phyloP scores from a whole-genome alignment of 169 alveolate species.

The Plasmodium sp. region DNA sequence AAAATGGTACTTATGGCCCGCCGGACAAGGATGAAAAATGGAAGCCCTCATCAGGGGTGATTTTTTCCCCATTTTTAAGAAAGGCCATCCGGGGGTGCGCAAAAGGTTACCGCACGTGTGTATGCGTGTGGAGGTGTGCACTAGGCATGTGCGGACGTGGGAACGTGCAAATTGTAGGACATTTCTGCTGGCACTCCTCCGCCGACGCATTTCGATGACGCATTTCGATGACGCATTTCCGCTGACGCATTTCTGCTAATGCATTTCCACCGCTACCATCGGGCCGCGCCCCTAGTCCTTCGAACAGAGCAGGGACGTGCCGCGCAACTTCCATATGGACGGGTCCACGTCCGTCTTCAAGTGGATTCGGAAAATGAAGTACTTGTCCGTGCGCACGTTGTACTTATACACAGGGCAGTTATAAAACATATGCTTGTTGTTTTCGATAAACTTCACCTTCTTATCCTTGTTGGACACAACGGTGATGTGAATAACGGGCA shows the following conservation, averaged over 20 bases:
- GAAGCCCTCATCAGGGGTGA: neutral
- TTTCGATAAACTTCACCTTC: slow-evolving; percentile 86
- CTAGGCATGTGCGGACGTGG: neutral
- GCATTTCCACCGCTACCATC: neutral
- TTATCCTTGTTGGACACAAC: slow-evolving; percentile 92
- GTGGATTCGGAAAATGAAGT: slow-evolving; percentile 92
- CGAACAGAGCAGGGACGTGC: slow-evolving; percentile 86
- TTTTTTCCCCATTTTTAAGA: neutral
- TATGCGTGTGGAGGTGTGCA: neutral
- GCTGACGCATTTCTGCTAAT: neutral
- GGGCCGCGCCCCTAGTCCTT: slow-evolving; percentile 68
- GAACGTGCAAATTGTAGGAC: neutral
- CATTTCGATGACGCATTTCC: no score
- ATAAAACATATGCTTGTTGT: slow-evolving; percentile 89
- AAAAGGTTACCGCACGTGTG: neutral
- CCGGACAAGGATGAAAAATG: neutral
- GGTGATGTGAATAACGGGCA: slow-evolving; percentile 92
- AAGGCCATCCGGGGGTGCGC: neutral
- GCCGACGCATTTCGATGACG: no score
- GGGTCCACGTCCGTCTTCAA: slow-evolving; percentile 90
- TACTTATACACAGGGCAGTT: slow-evolving; percentile 96
- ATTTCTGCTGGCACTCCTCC: neutral
- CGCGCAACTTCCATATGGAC: slow-evolving; percentile 86
- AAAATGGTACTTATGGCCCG: neutral
- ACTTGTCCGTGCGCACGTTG: slow-evolving; percentile 94